Evolutionary conservation across 805 yeast genomes (phyloP).

Genomic region (Metschnikowia amazonensis): DNA sequence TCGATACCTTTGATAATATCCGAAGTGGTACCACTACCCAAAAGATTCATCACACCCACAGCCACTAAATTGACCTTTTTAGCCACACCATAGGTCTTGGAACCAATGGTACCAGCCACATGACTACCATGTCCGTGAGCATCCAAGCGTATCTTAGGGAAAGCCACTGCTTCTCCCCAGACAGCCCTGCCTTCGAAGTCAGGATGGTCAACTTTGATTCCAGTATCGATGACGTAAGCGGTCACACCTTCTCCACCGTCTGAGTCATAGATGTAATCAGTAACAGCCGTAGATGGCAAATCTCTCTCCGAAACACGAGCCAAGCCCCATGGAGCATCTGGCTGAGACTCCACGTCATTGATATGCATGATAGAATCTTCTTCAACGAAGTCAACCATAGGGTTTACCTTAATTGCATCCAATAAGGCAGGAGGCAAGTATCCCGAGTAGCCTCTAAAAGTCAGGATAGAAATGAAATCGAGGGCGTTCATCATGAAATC

Average conservation of each 20-base stretch:
- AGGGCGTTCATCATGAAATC: slow-evolving; percentile 7
- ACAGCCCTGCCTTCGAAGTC: slow-evolving; percentile 81
- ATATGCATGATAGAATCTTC: slow-evolving; percentile 21
- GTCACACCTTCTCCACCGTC: slow-evolving; percentile 82
- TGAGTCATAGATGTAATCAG: slow-evolving; percentile 57
- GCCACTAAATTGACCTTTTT: slow-evolving; percentile 77
- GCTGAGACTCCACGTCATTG: slow-evolving; percentile 57
- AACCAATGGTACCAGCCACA: slow-evolving; percentile 94
- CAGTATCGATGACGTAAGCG: slow-evolving; percentile 87
- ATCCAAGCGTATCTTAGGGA: slow-evolving; percentile 66
- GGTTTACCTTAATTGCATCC: slow-evolving; percentile 13
- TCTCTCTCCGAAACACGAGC: slow-evolving; percentile 85
- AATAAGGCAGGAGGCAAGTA: slow-evolving; percentile 19
- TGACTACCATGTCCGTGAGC: slow-evolving; percentile 96
- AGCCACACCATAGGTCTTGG: slow-evolving; percentile 77
- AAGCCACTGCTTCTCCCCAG: slow-evolving; percentile 72
- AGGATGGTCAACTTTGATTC: slow-evolving; percentile 68
- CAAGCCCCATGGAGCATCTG: slow-evolving; percentile 94
- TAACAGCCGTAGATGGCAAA: slow-evolving; percentile 28
- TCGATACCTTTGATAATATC: slow-evolving; percentile 84
- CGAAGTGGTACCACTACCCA: slow-evolving; percentile 81
- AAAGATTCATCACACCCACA: slow-evolving; percentile 75
- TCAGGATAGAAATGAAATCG: slow-evolving; percentile 11
- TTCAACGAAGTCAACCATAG: slow-evolving; percentile 22
- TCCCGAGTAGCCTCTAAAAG: slow-evolving; percentile 21